A percentile compares a stretch with the other conserved stretches of the same genome.
Conservation (phyloP, 352 stramenopile species). For the Phytophthora constricta region DNA sequence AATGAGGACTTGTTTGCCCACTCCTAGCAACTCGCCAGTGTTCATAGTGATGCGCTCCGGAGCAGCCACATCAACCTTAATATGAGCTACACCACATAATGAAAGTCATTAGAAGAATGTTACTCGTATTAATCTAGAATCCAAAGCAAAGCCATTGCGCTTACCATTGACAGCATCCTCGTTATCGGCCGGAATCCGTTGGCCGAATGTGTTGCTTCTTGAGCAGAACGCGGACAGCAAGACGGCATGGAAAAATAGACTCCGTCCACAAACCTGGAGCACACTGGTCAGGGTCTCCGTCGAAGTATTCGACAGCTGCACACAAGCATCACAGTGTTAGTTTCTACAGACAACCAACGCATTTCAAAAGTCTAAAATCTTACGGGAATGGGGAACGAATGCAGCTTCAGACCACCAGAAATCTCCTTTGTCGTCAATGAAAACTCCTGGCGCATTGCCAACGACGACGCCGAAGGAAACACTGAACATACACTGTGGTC, state of each 20-base stretch:
- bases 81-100: conserved; percentile 44
- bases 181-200: conserved; percentile 62
- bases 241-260: conserved; percentile 87
- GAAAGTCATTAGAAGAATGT: background rate
- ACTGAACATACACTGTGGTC: conserved; percentile 80
- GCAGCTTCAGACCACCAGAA: conserved; percentile 75
- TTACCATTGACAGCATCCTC: conserved; percentile 73
- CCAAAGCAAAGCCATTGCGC: conserved; percentile 2
- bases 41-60: conserved; percentile 85
- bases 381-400: conserved; percentile 86
- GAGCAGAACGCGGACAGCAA: conserved; percentile 79
- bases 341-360: background rate
- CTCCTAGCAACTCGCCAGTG: conserved; percentile 57
- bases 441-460: conserved; percentile 83
- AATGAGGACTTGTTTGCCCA: conserved; percentile 69
- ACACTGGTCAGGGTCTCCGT: conserved; percentile 64
- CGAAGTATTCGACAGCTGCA: conserved; percentile 67
- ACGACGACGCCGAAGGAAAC: conserved; percentile 49
- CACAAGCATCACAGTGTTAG: conserved; percentile 19
- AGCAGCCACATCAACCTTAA: conserved; percentile 85
- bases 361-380: background rate
- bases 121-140: background rate
- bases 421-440: conserved; percentile 89
- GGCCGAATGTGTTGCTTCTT: conserved; percentile 75
- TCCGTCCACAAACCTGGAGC: conserved; percentile 84